phyloP scores from a whole-genome alignment of 768 basidiomycete genomes.

The Tylopilus intermedius region DNA sequence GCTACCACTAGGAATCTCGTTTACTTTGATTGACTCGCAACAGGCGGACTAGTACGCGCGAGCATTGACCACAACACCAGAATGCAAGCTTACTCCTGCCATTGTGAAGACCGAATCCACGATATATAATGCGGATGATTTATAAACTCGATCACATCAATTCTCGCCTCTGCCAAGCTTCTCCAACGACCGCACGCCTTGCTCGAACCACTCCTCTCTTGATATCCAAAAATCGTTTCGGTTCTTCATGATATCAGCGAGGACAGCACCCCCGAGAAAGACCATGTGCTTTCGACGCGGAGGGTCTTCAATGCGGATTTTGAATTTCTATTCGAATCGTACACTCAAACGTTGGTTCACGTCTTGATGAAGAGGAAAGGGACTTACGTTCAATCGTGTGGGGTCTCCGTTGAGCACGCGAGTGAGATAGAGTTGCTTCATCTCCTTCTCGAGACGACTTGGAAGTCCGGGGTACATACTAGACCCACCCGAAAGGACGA shows the following conservation, averaged over 20 bases:
- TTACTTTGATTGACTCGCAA: no score
- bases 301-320: slow-evolving; percentile 97
- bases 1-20: no score
- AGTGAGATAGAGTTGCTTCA: slow-evolving; percentile 97
- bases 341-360: background rate
- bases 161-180: slow-evolving; percentile 75
- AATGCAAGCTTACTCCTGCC: no score
- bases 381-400: slow-evolving; percentile 75
- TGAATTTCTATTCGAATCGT: slow-evolving; percentile 79
- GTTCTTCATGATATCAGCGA: slow-evolving; percentile 97
- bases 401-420: slow-evolving; percentile 84
- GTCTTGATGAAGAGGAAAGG: background rate
- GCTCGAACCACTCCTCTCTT: slow-evolving; percentile 91
- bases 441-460: slow-evolving; percentile 95
- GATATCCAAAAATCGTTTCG: slow-evolving; percentile 95
- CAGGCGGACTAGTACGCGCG: no score
- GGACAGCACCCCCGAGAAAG: slow-evolving; percentile 96
- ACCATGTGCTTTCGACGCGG: slow-evolving; percentile 99
- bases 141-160: slow-evolving; percentile 5
- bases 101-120: no score
- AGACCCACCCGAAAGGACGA: slow-evolving; percentile 95
- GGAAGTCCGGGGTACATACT: slow-evolving; percentile 99
- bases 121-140: no score
- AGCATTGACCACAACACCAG: no score
- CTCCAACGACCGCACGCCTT: slow-evolving; percentile 75